Base-by-base conservation (phyloP, 345 rosid genomes). In the Lumnitzera racemosa region DNA sequence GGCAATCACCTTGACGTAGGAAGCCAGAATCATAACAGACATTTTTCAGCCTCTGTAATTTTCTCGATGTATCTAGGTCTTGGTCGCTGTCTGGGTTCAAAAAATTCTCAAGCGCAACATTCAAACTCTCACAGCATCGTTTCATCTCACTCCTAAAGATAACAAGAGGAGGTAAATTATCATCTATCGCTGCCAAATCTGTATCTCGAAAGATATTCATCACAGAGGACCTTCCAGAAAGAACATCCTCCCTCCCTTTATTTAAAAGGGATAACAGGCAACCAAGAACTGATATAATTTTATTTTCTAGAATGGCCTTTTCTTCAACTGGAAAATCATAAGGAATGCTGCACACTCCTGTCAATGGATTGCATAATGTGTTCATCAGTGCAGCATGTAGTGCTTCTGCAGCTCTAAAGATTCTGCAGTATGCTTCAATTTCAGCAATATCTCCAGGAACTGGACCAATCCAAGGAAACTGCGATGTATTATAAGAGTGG, bases 371-470 rank as follows among this genome's bases (percentile, higher is more conserved):
- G 82, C 99, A 92, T 41, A 92, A 64, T 1, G 97, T 76, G 57
- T 89, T 89, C 98, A 92, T 92, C 72, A 92, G 60, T 2, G 98
- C 87, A 73, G 85, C 73, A 74, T 86, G 96, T 17, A 89, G 83
- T 67, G 77, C 53, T 74, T 92, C 97, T 13, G 94, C 87, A 13
- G 91, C 80, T 78, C 97, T 80, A 60, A 92, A 92, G 36, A 89
- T 87, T 63, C 99, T 83, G 75, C 99, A 92, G 58, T 92, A 92
- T 12, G 99, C 96, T 76, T 92, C 97, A 24, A 92, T 80, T 76
- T 92, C 99, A 51, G 99, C 96, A 63, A 92, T 89, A 52, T 92
- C 98, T 14, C 98, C 97, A 48, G 98, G 97, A 59, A 92, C 74
- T 27, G 97, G 98, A 67, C 98, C 98, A 58, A 83, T 67, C 98